phyloP scores from a whole-genome alignment of 2,329 filamentous ascomycete species.

The Onygenales sp. region DNA sequence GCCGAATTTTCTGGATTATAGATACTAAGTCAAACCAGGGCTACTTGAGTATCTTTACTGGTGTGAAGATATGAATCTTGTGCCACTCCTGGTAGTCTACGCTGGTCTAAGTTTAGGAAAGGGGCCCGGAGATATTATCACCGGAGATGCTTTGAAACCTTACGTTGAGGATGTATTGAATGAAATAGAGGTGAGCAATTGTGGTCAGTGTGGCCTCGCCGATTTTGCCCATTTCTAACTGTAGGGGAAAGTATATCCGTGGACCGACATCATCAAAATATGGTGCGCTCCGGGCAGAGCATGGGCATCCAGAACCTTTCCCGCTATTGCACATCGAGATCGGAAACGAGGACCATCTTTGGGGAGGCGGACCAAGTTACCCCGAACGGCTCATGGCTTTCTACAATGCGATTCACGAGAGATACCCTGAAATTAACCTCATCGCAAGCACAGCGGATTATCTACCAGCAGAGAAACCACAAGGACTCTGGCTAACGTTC shows the following conservation, averaged over 20 bases:
- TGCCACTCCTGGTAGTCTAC: constrained; percentile 49
- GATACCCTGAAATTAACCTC: constrained; percentile 48
- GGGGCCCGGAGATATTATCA: constrained; percentile 39
- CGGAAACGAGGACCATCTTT: constrained; percentile 58
- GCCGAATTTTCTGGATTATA: background rate
- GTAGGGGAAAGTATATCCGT: constrained; percentile 39
- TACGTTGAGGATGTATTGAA: constrained; percentile 53
- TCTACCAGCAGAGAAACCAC: constrained; percentile 17
- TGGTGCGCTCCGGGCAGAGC: constrained; percentile 46
- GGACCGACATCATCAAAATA: constrained; percentile 46
- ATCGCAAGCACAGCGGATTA: constrained; percentile 40
- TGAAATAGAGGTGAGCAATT: constrained; percentile 42
- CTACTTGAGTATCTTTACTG: constrained; percentile 54
- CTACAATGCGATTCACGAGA: constrained; percentile 46
- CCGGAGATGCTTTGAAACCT: constrained; percentile 41
- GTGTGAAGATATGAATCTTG: constrained; percentile 52
- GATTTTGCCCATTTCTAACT: background rate
- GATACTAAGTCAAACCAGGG: constrained; percentile 5
- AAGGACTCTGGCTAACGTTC: constrained; percentile 38
- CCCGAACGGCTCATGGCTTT: constrained; percentile 50
- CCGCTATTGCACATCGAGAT: constrained; percentile 52
- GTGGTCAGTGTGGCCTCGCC: background rate
- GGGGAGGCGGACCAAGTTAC: constrained; percentile 42
- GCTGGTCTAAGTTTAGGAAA: constrained; percentile 48
- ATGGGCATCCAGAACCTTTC: constrained; percentile 53